A percentile compares a stretch with the other conserved stretches of the same genome.
Conservation (phyloP, 257 asterid genomes). For the Petunia secreta region DNA sequence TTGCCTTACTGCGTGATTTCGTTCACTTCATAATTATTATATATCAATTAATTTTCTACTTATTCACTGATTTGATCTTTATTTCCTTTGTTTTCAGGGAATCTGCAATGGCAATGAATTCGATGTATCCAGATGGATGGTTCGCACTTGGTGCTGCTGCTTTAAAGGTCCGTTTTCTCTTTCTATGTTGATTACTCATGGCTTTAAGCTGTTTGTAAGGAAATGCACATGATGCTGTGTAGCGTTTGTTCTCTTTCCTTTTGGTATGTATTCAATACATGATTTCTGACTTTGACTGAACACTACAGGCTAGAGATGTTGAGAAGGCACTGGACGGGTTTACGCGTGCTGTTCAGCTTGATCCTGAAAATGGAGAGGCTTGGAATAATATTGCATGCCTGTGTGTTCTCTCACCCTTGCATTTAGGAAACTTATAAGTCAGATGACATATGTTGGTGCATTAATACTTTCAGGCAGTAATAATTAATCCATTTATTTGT, state of each 20-base stretch:
- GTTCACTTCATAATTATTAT: neutral
- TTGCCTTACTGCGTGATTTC: slow-evolving; percentile 19
- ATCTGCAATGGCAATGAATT: slow-evolving; percentile 86
- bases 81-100: slow-evolving; percentile 44
- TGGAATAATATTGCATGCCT: slow-evolving; percentile 96
- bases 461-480: neutral
- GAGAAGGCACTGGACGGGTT: slow-evolving; percentile 90
- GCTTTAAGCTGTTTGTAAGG: neutral
- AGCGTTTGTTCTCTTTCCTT: neutral
- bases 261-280: neutral
- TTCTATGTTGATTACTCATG: slow-evolving; percentile 13
- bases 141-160: slow-evolving; percentile 97
- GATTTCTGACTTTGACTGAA: neutral
- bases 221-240: neutral
- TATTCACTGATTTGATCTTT: slow-evolving; percentile 1
- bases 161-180: slow-evolving; percentile 46
- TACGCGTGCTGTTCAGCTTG: slow-evolving; percentile 87
- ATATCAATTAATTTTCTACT: neutral
- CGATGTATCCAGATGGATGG: slow-evolving; percentile 94
- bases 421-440: slow-evolving; percentile 17
- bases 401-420: slow-evolving; percentile 30
- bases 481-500: neutral
- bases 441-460: neutral
- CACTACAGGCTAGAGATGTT: slow-evolving; percentile 54
- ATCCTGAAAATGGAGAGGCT: slow-evolving; percentile 98